Conservation (phyloP, 768 basidiomycete species). For the Rubroboletus pulcherrimus region DNA sequence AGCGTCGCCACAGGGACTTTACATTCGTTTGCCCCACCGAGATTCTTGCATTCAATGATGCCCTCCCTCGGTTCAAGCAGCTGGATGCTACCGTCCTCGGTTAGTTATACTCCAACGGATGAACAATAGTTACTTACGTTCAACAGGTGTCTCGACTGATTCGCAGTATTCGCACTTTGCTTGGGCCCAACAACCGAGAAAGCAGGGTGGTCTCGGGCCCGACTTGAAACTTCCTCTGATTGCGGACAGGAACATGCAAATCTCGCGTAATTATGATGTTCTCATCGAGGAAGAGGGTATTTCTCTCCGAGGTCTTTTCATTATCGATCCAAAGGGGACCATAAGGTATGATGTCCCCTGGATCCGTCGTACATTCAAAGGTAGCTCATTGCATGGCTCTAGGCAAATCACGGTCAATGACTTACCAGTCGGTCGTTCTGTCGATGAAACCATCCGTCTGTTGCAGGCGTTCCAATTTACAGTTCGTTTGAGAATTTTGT, state of each 20-base stretch:
- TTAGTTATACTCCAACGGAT: slow-evolving; percentile 27
- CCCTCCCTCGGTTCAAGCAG: slow-evolving; percentile 68
- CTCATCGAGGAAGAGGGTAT: slow-evolving; percentile 87
- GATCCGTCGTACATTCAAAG: not conserved
- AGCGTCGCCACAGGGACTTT: slow-evolving; percentile 55
- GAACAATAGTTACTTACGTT: not conserved
- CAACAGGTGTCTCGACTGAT: slow-evolving; percentile 76
- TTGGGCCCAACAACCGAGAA: slow-evolving; percentile 79
- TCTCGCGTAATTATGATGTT: slow-evolving; percentile 83
- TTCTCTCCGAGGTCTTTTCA: slow-evolving; percentile 80
- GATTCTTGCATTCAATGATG: slow-evolving; percentile 92
- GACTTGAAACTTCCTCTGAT: slow-evolving; percentile 81
- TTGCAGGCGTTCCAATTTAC: slow-evolving; percentile 93
- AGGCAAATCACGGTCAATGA: slow-evolving; percentile 90
- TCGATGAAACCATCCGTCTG: slow-evolving; percentile 88
- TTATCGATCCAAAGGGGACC: slow-evolving; percentile 82
- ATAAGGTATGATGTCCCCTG: slow-evolving; percentile 43
- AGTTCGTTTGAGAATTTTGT: slow-evolving; percentile 38
- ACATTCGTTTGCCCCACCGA: slow-evolving; percentile 94
- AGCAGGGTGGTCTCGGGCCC: slow-evolving; percentile 87
- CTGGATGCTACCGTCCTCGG: slow-evolving; percentile 77
- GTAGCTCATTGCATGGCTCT: not conserved
- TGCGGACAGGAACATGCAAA: slow-evolving; percentile 74
- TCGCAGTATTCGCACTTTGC: slow-evolving; percentile 86
- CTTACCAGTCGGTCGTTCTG: slow-evolving; percentile 91